Evolutionary conservation across 202 grass and related monocot species (phyloP).

Genomic region (Panicum hallii): DNA sequence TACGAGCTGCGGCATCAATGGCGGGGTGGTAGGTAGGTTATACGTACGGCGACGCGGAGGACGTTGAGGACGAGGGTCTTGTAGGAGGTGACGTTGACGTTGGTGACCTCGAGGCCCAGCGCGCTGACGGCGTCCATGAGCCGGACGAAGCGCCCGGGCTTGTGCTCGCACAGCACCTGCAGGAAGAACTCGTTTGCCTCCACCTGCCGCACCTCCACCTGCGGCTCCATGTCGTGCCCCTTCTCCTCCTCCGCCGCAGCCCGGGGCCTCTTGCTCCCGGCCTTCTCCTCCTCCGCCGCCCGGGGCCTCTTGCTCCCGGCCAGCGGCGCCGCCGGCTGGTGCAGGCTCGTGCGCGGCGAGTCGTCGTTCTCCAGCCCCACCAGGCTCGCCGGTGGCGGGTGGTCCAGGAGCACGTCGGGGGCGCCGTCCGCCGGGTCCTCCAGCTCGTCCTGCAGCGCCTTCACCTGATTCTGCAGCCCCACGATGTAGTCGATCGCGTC

Average conservation of each 20-base stretch:
- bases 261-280: constrained; percentile 15
- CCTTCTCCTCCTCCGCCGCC: background rate
- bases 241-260: constrained; percentile 16
- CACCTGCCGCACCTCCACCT: constrained; percentile 87
- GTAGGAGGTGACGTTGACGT: constrained; percentile 78
- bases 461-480: constrained; percentile 82
- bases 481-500: constrained; percentile 98
- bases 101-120: constrained; percentile 78
- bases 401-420: constrained; percentile 56
- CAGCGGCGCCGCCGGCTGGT: background rate
- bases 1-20: background rate
- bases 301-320: constrained; percentile 16
- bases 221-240: constrained; percentile 73
- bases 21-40: background rate
- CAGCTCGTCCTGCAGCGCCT: constrained; percentile 87
- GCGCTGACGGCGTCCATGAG: constrained; percentile 81
- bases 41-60: constrained; percentile 68
- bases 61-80: constrained; percentile 79
- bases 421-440: constrained; percentile 57
- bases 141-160: constrained; percentile 66
- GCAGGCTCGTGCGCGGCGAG: constrained; percentile 40
- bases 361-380: constrained; percentile 69
- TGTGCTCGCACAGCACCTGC: constrained; percentile 80
- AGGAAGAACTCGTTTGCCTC: constrained; percentile 92
- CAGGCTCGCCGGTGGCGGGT: constrained; percentile 50